Percentiles rank a stretch among this genome's conserved stretches.
Evolutionary conservation across 2,329 filamentous ascomycete genomes (phyloP).

Genomic region (Madurella fahalii): DNA sequence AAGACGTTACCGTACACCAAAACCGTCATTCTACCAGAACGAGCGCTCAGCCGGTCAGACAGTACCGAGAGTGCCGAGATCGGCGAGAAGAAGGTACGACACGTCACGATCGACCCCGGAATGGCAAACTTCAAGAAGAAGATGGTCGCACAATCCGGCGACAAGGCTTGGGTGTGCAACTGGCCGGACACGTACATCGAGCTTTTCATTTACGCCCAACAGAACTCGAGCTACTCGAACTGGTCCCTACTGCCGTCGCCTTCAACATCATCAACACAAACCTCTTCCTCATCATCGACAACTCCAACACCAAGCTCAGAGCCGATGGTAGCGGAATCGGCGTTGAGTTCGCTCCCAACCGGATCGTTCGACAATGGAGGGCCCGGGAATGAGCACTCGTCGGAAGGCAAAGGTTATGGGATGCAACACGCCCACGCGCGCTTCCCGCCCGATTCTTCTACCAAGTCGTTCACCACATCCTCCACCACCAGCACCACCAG

Average conservation of each 20-base stretch:
- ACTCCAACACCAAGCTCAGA: neutral
- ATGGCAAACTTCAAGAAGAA: constrained; percentile 36
- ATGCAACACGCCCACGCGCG: too few relatives aligned
- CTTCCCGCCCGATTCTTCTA: neutral
- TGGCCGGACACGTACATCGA: constrained; percentile 55
- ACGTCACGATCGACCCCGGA: constrained; percentile 1
- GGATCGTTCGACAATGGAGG: too few relatives aligned
- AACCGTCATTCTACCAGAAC: constrained; percentile 49
- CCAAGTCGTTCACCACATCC: neutral
- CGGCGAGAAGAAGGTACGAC: constrained; percentile 4
- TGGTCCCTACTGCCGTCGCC: constrained; percentile 2
- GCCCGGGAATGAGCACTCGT: too few relatives aligned
- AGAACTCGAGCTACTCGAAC: constrained; percentile 41
- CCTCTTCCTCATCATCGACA: constrained; percentile 3
- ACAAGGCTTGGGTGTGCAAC: constrained; percentile 55
- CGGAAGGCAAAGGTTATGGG: too few relatives aligned
- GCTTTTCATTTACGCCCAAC: constrained; percentile 53
- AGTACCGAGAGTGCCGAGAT: neutral
- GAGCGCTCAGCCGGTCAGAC: constrained; percentile 10
- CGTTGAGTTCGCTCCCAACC: too few relatives aligned
- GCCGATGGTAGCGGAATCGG: neutral
- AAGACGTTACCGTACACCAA: constrained; percentile 51
- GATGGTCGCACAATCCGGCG: constrained; percentile 40
- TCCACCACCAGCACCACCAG: neutral
- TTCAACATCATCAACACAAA: constrained; percentile 15